Evolutionary conservation across 257 asterid genomes (phyloP).

Genomic region (Avicennia marina): DNA sequence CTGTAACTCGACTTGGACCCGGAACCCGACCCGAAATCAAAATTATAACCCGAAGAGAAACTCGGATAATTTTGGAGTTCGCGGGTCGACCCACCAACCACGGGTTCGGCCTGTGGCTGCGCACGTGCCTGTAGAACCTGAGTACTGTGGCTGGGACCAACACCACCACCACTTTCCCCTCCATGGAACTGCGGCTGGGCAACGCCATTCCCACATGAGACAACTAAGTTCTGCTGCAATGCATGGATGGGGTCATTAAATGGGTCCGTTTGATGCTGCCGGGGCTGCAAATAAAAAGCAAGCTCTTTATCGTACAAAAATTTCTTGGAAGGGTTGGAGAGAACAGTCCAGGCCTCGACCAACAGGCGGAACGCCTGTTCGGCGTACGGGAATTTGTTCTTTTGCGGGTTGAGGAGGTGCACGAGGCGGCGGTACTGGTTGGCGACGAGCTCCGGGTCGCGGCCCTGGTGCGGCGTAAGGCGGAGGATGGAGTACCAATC

Average conservation of each 20-base stretch:
- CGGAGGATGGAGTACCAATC: constrained; percentile 84
- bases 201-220: constrained; percentile 32
- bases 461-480: constrained; percentile 51
- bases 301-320: constrained; percentile 63
- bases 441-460: constrained; percentile 53
- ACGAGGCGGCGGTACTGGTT: constrained; percentile 62
- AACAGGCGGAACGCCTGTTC: constrained; percentile 75
- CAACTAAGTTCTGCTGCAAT: constrained; percentile 45
- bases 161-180: no score
- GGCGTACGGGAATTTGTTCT: constrained; percentile 61
- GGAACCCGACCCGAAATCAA: constrained; percentile 30
- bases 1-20: constrained; percentile 31
- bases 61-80: constrained; percentile 34
- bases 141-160: constrained; percentile 26
- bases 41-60: constrained; percentile 30
- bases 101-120: constrained; percentile 26
- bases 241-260: constrained; percentile 28
- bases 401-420: constrained; percentile 58
- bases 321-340: constrained; percentile 62
- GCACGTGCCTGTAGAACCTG: constrained; percentile 29
- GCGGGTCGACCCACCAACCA: constrained; percentile 29
- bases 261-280: constrained; percentile 30
- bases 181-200: constrained; percentile 22
- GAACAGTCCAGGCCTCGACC: constrained; percentile 67
- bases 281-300: constrained; percentile 33